Evolutionary conservation across 2,329 filamentous ascomycete species (phyloP).

Genomic region (Fusarium incarnatum): DNA sequence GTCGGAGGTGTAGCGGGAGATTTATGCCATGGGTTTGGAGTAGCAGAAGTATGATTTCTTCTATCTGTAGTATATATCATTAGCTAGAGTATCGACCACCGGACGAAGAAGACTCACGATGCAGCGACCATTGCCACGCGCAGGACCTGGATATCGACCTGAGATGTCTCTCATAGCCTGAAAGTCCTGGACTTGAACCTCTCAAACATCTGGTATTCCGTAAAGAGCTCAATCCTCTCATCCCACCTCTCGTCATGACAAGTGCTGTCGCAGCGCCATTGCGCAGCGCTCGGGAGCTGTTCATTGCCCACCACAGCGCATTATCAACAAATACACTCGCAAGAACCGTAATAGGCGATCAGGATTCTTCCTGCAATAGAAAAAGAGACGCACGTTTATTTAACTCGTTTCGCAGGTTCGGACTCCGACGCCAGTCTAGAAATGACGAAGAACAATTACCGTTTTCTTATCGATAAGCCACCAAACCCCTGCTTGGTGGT

Average conservation of each 20-base stretch:
- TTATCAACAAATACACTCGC: slow-evolving; percentile 10
- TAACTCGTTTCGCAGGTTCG: slow-evolving; percentile 10
- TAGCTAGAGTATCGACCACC: slow-evolving; percentile 1
- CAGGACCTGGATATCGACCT: background rate
- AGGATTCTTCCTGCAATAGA: background rate
- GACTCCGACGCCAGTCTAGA: slow-evolving; percentile 23
- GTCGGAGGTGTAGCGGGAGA: slow-evolving; percentile 50
- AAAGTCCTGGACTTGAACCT: background rate
- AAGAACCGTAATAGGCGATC: background rate
- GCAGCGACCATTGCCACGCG: slow-evolving; percentile 2
- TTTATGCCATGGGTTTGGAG: slow-evolving; percentile 46
- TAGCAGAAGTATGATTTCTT: slow-evolving; percentile 32
- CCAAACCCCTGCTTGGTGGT: slow-evolving; percentile 18
- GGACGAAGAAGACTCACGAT: slow-evolving; percentile 29
- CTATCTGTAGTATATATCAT: slow-evolving; percentile 28
- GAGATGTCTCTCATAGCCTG: background rate
- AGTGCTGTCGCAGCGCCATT: slow-evolving; percentile 37
- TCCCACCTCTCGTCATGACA: slow-evolving; percentile 27
- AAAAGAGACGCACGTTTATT: slow-evolving; percentile 3
- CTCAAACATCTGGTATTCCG: background rate
- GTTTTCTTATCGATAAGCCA: slow-evolving; percentile 48
- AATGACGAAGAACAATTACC: slow-evolving; percentile 27
- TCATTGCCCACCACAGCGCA: slow-evolving; percentile 42
- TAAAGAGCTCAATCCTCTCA: slow-evolving; percentile 37
- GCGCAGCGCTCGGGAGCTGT: slow-evolving; percentile 39